These are phyloP conservation scores for Alternaria sp. DNA, from an alignment of 2,329 filamentous ascomycete species.

Conservation along the genomic window DNA sequence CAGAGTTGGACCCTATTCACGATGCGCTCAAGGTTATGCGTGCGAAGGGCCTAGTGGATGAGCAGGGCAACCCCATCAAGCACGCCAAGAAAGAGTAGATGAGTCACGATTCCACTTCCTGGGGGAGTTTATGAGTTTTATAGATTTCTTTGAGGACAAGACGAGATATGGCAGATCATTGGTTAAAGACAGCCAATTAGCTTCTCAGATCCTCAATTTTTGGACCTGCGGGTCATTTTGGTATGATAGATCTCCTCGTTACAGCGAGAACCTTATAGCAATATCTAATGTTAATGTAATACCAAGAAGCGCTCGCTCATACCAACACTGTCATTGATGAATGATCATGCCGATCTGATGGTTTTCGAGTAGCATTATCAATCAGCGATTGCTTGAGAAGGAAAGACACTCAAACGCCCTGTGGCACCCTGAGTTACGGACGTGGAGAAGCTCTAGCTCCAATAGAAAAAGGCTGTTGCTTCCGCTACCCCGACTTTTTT, in stretches of 20 bases:
- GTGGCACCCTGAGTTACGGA: background rate
- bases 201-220: background rate
- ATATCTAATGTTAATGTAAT: conserved; percentile 3
- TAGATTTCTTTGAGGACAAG: background rate
- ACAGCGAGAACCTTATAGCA: background rate
- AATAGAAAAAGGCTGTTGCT: background rate
- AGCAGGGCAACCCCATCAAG: conserved; percentile 7
- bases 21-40: conserved; percentile 14
- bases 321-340: background rate
- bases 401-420: background rate
- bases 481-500: background rate
- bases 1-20: conserved; percentile 8
- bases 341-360: background rate
- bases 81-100: conserved; percentile 8
- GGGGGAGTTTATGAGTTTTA: background rate
- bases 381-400: background rate
- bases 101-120: background rate
- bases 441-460: background rate
- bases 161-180: background rate
- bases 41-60: conserved; percentile 6
- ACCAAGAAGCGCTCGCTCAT: background rate
- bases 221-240: background rate
- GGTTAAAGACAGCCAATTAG: background rate
- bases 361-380: background rate
- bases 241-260: background rate